phyloP scores from a whole-genome alignment of 2,329 filamentous ascomycete species.

The Aspergillus sp. region DNA sequence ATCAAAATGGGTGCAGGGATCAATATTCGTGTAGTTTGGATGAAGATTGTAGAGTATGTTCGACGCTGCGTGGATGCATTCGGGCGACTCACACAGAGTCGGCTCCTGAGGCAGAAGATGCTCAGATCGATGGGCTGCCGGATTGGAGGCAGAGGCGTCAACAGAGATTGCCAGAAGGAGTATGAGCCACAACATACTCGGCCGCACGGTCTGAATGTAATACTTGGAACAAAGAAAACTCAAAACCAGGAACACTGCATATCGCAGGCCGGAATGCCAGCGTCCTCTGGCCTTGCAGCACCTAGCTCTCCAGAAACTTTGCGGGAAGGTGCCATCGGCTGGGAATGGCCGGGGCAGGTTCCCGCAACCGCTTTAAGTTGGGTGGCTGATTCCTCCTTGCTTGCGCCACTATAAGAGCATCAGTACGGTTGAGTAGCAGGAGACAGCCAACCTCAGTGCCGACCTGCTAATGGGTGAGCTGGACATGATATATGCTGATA shows the following conservation, averaged over 20 bases:
- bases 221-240: constrained; percentile 4
- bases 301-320: not conserved
- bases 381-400: not conserved
- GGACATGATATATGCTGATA: not conserved
- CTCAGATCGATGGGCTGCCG: constrained; percentile 6
- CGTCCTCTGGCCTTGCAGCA: not conserved
- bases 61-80: constrained; percentile 55
- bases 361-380: not conserved
- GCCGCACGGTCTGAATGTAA: constrained; percentile 6
- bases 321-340: not conserved
- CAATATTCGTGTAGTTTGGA: constrained; percentile 52
- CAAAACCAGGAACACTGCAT: constrained; percentile 3
- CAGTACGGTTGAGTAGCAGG: not conserved
- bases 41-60: constrained; percentile 54
- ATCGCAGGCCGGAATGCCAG: constrained; percentile 6
- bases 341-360: not conserved
- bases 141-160: not conserved
- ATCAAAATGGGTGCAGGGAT: constrained; percentile 62
- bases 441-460: constrained; percentile 2
- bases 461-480: no score
- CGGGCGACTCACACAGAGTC: constrained; percentile 46
- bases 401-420: not conserved
- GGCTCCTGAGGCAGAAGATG: constrained; percentile 10
- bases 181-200: constrained; percentile 3
- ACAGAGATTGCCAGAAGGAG: not conserved